Percentiles rank a stretch among this genome's conserved stretches.
Evolutionary conservation across 139 green algal species (phyloP).

Genomic region (Tetradesmus lagerheimii): DNA sequence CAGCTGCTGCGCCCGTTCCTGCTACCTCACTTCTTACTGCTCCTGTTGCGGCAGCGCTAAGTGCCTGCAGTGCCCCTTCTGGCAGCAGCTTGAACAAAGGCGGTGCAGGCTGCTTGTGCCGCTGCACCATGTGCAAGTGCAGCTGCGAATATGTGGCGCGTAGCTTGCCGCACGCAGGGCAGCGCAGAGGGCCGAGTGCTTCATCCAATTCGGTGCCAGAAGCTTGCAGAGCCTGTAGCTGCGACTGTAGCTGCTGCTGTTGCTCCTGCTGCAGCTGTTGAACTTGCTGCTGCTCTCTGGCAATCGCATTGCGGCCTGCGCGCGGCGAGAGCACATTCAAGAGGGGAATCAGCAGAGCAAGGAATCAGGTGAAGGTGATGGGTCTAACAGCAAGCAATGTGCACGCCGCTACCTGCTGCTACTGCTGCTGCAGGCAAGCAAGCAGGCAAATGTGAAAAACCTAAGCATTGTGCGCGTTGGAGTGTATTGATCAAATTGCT

Average conservation of each 20-base stretch:
- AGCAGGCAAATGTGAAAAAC: too few relatives aligned
- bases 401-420: too few relatives aligned
- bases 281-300: neutral
- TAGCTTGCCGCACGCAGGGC: conserved; percentile 25
- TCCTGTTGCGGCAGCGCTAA: neutral
- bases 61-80: neutral
- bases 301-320: neutral
- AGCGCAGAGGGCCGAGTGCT: conserved; percentile 10
- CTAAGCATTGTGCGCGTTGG: too few relatives aligned
- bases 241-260: neutral
- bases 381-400: neutral
- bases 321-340: neutral
- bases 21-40: too few relatives aligned
- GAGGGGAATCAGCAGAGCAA: too few relatives aligned
- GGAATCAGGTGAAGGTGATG: neutral
- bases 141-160: neutral
- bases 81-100: conserved; percentile 1
- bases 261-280: conserved; percentile 13
- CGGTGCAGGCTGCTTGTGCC: conserved; percentile 39
- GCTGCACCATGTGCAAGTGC: conserved; percentile 45
- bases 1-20: neutral
- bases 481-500: too few relatives aligned
- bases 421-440: too few relatives aligned
- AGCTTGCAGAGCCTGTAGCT: neutral
- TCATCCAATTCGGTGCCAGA: neutral